These are phyloP conservation scores for Chaetomium tenue DNA, from an alignment of 495 filamentous ascomycete species.

Conservation along the genomic window DNA sequence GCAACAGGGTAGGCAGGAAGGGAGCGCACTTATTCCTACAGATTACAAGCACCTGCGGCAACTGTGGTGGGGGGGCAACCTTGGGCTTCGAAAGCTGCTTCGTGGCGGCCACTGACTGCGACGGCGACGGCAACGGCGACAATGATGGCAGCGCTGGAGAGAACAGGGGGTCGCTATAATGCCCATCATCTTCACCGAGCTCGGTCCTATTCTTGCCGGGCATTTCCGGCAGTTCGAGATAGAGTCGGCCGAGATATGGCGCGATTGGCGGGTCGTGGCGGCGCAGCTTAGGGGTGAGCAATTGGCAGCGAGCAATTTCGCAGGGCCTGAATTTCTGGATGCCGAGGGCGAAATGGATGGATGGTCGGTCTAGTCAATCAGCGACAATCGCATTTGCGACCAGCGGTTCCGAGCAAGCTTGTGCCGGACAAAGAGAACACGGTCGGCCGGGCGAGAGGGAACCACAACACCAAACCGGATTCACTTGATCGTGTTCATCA, in stretches of 20 bases:
- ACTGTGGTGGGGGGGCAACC: conserved; percentile 12
- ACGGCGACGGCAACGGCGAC: neutral
- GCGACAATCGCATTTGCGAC: neutral
- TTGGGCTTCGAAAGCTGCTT: conserved; percentile 25
- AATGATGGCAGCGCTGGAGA: conserved; percentile 5
- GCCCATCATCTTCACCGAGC: conserved; percentile 7
- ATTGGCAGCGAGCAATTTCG: neutral
- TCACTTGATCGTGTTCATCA: neutral
- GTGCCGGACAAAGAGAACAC: neutral
- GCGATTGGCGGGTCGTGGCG: conserved; percentile 15
- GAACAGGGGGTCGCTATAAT: conserved; percentile 9
- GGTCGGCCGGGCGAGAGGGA: neutral
- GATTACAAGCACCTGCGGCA: conserved; percentile 16
- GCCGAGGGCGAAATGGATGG: conserved; percentile 1
- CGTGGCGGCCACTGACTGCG: conserved; percentile 1
- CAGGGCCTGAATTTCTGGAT: conserved; percentile 10
- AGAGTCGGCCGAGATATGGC: neutral
- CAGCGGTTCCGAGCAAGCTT: neutral
- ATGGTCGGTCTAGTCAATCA: neutral
- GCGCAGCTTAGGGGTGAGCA: neutral
- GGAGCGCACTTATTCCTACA: conserved; percentile 27
- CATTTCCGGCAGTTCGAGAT: conserved; percentile 21
- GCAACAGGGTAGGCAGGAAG: neutral
- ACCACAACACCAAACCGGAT: neutral
- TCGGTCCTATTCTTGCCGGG: conserved; percentile 22